Percentiles rank a stretch among this genome's conserved stretches.
phyloP scores from a whole-genome alignment of 306 rosid species.

The Ormosia emarginata region DNA sequence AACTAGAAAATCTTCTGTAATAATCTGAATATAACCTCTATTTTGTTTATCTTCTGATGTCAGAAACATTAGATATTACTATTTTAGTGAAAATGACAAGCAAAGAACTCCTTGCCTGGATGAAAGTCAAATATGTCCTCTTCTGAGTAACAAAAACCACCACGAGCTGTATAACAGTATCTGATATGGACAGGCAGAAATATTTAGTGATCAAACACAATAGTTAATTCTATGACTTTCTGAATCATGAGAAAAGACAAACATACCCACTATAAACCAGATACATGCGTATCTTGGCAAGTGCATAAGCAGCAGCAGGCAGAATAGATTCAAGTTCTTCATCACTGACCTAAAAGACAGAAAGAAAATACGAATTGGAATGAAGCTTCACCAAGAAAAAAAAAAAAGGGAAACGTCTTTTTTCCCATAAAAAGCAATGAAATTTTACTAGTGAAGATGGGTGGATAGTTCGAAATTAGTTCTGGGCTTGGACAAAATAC shows the following conservation, averaged over 20 bases:
- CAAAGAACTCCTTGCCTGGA: slow-evolving; percentile 53
- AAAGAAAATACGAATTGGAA: background rate
- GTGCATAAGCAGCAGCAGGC: slow-evolving; percentile 88
- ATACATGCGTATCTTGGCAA: slow-evolving; percentile 89
- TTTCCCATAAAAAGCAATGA: background rate
- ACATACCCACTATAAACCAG: slow-evolving; percentile 88
- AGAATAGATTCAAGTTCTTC: slow-evolving; percentile 74
- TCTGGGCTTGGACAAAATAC: background rate
- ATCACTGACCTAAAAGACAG: slow-evolving; percentile 59
- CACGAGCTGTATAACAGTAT: slow-evolving; percentile 89
- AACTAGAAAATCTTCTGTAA: background rate
- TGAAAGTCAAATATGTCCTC: slow-evolving; percentile 84
- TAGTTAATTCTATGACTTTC: slow-evolving; percentile 1
- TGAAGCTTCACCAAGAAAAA: background rate
- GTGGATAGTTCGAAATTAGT: background rate
- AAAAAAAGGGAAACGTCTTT: background rate
- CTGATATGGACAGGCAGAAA: slow-evolving; percentile 38
- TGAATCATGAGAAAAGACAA: slow-evolving; percentile 10
- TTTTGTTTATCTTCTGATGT: background rate
- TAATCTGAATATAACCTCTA: slow-evolving; percentile 3
- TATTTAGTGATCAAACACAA: slow-evolving; percentile 9
- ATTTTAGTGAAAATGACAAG: background rate
- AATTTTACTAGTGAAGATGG: background rate
- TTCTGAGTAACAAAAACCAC: slow-evolving; percentile 91
- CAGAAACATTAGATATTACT: background rate